Evolutionary conservation across 1,139 yeast species (phyloP), one percentile per base, ranked within the genome.

Genomic region (Yamadazyma dendronema): DNA sequence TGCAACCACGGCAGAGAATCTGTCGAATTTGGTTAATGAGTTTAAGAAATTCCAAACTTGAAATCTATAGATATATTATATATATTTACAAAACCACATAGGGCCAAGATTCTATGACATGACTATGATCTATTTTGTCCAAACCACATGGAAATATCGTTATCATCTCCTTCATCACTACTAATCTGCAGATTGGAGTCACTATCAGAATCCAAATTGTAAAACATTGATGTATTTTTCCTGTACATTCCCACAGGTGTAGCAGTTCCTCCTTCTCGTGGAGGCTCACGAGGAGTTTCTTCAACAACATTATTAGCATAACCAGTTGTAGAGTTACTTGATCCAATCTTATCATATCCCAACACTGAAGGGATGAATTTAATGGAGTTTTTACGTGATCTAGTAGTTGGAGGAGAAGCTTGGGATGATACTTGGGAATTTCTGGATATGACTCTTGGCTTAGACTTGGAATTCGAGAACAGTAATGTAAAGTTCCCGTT

Each of bases 1-100:
- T 52, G 63, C 61, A 2, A 58, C 62, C 34, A 62, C 69, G 34
- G 63, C 61, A 6, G 67, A 57, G 36, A 65, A 64, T 35, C 56
- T 62, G 35, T 51, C 51, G 17, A 48, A 55, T 17, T 48, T 69
- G 34, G 53, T 58, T 1, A 54, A 41, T 27, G 52, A 48, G 42
- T 47, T 42, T 23, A 41, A 30, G 21, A 44, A 43, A 44, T 46
- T 34, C 28, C 51, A 46, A 21, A 30, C 41, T 6, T 27, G 11
- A 26, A 24, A 27, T 15, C 5, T 17, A 16, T 28, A 17, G 13
- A 8, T 28, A 28, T 4, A 4, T 9, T 9, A 28, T 28, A 9
- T 28, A 27, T 28, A 17, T 16, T 17, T 28, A 17, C 14, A 30
- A 19, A 21, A 6, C 12, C 15, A 29, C 23, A 29, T n/a, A 17